Conservation (phyloP, 2,329 filamentous ascomycete species). For the Aureobasidium sp. region DNA sequence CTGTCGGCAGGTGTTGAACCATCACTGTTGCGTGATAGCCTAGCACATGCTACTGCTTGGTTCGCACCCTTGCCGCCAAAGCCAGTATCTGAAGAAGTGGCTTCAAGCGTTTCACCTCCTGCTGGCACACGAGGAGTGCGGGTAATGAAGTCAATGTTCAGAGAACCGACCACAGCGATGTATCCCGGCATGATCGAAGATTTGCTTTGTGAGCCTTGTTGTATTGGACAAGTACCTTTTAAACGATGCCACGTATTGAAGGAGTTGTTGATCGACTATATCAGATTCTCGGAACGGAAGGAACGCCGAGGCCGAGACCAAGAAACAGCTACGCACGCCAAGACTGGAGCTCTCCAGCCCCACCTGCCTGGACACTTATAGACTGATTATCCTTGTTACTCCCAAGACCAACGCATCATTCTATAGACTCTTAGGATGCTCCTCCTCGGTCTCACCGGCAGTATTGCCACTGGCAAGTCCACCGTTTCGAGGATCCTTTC, state of each 20-base stretch:
- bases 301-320: slow-evolving; percentile 11
- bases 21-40: slow-evolving; percentile 46
- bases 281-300: not conserved
- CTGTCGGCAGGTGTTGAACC: slow-evolving; percentile 14
- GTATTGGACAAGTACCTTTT: not conserved
- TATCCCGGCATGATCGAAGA: not conserved
- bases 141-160: slow-evolving; percentile 91
- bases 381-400: not conserved
- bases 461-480: slow-evolving; percentile 96
- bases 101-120: slow-evolving; percentile 81
- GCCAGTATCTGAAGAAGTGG: slow-evolving; percentile 68
- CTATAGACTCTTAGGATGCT: slow-evolving; percentile 54
- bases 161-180: slow-evolving; percentile 82
- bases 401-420: not conserved
- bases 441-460: slow-evolving; percentile 90
- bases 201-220: not conserved
- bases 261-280: not conserved
- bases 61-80: slow-evolving; percentile 94
- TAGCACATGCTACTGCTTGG: slow-evolving; percentile 82
- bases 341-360: not conserved
- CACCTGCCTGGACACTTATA: not conserved
- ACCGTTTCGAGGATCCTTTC: slow-evolving; percentile 83
- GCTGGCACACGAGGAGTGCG: slow-evolving; percentile 75
- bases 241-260: not conserved
- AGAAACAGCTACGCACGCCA: slow-evolving; percentile 7